These are phyloP conservation scores for Mollisiaceae sp. DNA, from an alignment of 2,329 filamentous ascomycete species.

Conservation along the genomic window DNA sequence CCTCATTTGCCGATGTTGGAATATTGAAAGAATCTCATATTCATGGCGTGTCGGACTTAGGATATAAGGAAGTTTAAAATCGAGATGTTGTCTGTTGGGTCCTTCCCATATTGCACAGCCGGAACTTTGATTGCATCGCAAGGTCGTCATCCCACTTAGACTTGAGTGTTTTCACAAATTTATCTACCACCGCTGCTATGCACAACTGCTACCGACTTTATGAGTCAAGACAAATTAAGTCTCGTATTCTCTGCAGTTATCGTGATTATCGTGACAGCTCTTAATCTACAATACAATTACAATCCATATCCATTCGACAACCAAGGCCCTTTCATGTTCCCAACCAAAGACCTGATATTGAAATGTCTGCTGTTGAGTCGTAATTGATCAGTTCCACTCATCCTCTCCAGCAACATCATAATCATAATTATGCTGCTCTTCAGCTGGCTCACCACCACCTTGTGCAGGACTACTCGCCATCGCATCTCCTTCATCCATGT, in stretches of 20 bases:
- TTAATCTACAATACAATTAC: slow-evolving; percentile 21
- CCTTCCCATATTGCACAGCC: not conserved
- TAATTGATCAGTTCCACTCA: slow-evolving; percentile 39
- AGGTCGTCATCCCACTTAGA: not conserved
- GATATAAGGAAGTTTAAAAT: not conserved
- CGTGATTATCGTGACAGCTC: not conserved
- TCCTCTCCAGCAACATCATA: slow-evolving; percentile 50
- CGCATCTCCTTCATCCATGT: slow-evolving; percentile 41
- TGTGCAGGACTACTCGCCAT: slow-evolving; percentile 34
- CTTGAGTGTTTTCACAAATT: not conserved
- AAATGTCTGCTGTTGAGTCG: not conserved
- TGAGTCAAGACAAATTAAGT: not conserved
- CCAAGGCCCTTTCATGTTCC: not conserved
- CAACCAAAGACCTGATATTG: not conserved
- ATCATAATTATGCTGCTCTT: slow-evolving; percentile 42
- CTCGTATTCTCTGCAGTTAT: not conserved
- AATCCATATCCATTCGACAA: not conserved
- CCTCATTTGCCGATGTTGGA: not conserved
- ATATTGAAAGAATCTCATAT: not conserved
- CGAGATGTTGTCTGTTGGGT: not conserved
- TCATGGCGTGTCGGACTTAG: not conserved
- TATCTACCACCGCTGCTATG: not conserved
- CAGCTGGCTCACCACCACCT: slow-evolving; percentile 21
- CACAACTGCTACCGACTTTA: not conserved
- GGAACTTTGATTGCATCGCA: not conserved